A percentile compares a stretch with the other conserved stretches of the same genome.
phyloP scores from a whole-genome alignment of 371 early-diverging fungal genomes.

The Mortierella sp. region DNA sequence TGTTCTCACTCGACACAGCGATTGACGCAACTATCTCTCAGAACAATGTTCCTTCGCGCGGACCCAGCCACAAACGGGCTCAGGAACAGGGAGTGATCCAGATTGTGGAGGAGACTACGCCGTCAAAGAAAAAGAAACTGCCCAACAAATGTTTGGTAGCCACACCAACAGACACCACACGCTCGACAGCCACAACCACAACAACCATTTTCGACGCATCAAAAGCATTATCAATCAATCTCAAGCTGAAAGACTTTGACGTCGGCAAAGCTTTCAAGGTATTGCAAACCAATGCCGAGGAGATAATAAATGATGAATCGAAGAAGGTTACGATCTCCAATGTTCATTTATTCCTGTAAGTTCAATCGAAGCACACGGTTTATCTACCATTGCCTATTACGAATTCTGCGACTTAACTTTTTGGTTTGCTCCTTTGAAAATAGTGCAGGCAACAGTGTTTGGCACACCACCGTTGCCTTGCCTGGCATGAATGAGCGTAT shows the following conservation, averaged over 20 bases:
- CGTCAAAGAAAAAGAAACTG: not conserved
- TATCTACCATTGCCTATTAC: not conserved
- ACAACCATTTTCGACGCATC: not conserved
- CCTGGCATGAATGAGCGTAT: not conserved
- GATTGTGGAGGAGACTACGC: not conserved
- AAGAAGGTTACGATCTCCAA: not conserved
- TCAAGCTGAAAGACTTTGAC: not conserved
- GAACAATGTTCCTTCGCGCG: not conserved
- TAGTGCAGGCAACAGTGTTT: not conserved
- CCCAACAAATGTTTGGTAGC: not conserved
- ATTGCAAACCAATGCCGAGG: not conserved
- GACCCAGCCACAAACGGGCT: not conserved
- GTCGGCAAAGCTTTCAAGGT: slow-evolving; percentile 2
- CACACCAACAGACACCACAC: not conserved
- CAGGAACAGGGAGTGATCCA: not conserved
- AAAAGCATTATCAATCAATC: not conserved
- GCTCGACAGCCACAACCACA: not conserved
- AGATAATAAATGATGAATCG: not conserved
- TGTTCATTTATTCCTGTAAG: not conserved
- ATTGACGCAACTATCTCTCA: not conserved
- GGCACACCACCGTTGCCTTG: not conserved
- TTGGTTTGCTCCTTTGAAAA: not conserved
- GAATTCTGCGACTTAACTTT: not conserved
- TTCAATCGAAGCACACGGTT: not conserved
- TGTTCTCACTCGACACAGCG: not conserved